Evolutionary conservation across 2,329 filamentous ascomycete species (phyloP).

Genomic region (Huntiella moniliformis): DNA sequence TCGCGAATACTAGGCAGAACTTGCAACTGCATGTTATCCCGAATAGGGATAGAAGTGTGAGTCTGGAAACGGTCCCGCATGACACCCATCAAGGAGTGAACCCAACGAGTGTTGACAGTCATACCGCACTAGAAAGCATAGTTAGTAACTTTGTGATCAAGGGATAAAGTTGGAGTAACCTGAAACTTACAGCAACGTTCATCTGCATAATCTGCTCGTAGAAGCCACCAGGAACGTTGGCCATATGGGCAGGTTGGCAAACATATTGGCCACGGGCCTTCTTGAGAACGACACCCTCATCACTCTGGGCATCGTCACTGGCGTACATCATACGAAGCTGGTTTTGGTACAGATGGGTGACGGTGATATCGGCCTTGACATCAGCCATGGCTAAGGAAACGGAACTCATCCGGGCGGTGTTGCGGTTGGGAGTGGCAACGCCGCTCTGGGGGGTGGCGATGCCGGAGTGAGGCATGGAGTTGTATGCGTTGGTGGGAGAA

Average conservation of each 20-base stretch:
- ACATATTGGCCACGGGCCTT: constrained; percentile 23
- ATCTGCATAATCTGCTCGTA: constrained; percentile 23
- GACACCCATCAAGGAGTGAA: constrained; percentile 35
- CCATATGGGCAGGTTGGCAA: constrained; percentile 18
- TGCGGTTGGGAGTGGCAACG: not conserved
- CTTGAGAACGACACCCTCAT: constrained; percentile 21
- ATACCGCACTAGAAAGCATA: constrained; percentile 35
- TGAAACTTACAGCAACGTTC: constrained; percentile 32
- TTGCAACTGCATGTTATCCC: constrained; percentile 39
- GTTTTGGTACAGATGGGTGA: constrained; percentile 12
- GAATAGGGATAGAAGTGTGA: constrained; percentile 36
- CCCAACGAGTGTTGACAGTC: constrained; percentile 47
- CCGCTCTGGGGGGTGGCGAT: constrained; percentile 4
- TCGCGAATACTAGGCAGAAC: constrained; percentile 38
- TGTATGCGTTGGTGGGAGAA: not conserved
- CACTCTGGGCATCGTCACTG: constrained; percentile 5
- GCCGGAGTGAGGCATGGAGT: constrained; percentile 1
- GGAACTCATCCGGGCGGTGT: constrained; percentile 6
- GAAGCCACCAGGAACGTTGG: constrained; percentile 26
- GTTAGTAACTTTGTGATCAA: not conserved
- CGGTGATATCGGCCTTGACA: constrained; percentile 12
- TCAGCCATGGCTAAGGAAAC: constrained; percentile 9
- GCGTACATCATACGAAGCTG: constrained; percentile 12
- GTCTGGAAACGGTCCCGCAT: constrained; percentile 22
- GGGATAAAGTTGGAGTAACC: too few relatives aligned